Base-by-base conservation (phyloP, 768 basidiomycete species). In the Serendipita sp. region DNA sequence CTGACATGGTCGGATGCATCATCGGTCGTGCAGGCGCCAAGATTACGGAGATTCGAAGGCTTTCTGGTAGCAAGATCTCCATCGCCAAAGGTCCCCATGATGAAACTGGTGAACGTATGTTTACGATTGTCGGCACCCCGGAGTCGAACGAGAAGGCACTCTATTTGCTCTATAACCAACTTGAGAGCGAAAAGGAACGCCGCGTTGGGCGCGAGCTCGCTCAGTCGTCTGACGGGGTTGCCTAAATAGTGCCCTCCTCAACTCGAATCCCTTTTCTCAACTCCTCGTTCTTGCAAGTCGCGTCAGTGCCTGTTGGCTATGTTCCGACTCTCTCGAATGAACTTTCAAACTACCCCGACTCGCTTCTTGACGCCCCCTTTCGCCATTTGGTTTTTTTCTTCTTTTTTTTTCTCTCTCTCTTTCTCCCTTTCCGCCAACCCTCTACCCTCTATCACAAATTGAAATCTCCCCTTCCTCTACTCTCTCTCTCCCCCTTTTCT, bases 41-140 rank as follows among this genome's bases (percentile, higher is more conserved):
- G 81, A 99, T 99, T 69, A 98, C 95, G 61, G 96, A 99, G 74
- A 99, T 99, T 71, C 90, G 96, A 69, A 89, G 95, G 63, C 83
- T 98, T 48, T 96, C 92, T 65, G 96, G 96, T 42, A 95, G 90
- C 68, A 92, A 93, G 77, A 99, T 99, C 72, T 91, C 88, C 62
- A 99, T 99, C 70, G 96, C 96, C 67, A 99, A 99, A 75, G 87
- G 90, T 56, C 92, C 96, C n/a, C 96, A 98, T 71, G 96, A 98
- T 69, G 96, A 98, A 70, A 93, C 94, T 43, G 96, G 95, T 70
- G 96, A 99, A 77, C 82, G 96, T 67, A 97, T 99, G 95, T 99
- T 99, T 78, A 92, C 96, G 65, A 98, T 99, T 72, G 81, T 96
- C 51, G 96, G 96, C 62, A 92, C 92, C 13, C 88, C 91, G 53